Base-by-base conservation (phyloP, 257 asterid genomes). In the Jacaranda mimosifolia region DNA sequence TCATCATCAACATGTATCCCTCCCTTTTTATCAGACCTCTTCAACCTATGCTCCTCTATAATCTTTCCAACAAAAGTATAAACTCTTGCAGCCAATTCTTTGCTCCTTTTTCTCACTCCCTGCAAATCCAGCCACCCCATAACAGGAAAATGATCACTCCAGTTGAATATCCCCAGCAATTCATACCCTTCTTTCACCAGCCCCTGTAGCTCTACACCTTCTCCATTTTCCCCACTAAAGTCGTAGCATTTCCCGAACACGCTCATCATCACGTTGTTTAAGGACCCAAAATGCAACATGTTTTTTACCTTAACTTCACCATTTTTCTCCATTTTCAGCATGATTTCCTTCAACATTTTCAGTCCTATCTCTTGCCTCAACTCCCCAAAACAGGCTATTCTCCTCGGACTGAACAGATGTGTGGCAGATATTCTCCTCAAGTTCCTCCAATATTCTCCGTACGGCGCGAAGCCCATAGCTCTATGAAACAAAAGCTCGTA, bases 391-490 rank as follows among this genome's bases (percentile, higher is more conserved):
- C 55, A 12, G 1, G 90, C 72, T 10, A 90, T 52, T 32, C 92
- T 86, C 77, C 43, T 84, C 0, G 98, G 96, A 32, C 95, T 75
- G 66, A 94, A 90, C 83, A 94, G 53, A 45, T 94, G 94, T 7
- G 88, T 83, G 2, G 95, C 88, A 0, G 96, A 87, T 15, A 91
- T 82, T 57, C 94, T 82, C 45, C 97, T 78, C 69, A 94, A 49
- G 57, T 77, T 78, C 83, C 97, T 80, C 98, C 98, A 94, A 70
- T 94, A 92, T 46, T 84, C 94, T 0, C 98, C 98, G 36, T 90
- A 90, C 4, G 96, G 94, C 0, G 98, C 97, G 73, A 94, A 94
- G 0, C 98, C 98, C 96, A 94, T 94, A 43, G 98, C 98, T 19
- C 90, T 83, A 17, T 90, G 86, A 26, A 94, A 94, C 77, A 94